Base-by-base conservation (phyloP, 169 alveolate genomes). In the Besnoitia besnoiti region DNA sequence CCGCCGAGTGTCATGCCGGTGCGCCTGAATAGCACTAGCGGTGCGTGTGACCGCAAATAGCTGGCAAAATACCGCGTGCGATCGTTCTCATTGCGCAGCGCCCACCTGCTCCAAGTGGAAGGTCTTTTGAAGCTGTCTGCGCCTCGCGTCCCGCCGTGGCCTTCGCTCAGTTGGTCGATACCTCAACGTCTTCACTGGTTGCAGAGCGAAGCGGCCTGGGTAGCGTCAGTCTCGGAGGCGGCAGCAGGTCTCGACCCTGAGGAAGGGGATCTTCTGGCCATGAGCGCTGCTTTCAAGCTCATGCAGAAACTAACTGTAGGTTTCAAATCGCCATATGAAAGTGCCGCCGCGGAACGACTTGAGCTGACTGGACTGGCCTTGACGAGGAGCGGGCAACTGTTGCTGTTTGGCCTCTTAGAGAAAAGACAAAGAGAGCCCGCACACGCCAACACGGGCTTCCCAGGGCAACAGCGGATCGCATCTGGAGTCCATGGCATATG, bases 251-350 rank as follows among this genome's bases (percentile, higher is more conserved):
- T 77, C 21, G 87, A 77, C 55, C 35, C 59, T 35, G 87, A 37
- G 8, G 87, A 77, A 19, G 87, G 87, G 0, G 87, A 77, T 14
- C 59, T 77, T 19, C 61, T 42, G 30, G 87, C 87, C 21, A 77
- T 77, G 87, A 24, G 40, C 35, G 87, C 87, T 21, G 59, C 87
- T 14, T 77, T 77, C 40, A 35, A 24, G 0, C 87, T 77, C 87
- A 77, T 77, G 87, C 50, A 77, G 87, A 37, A 42, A 4, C 47
- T 77, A 14, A 10, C 50, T 2, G 87, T 77, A 77, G 40, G 87
- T 10, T 55, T n/a, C n/a, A 30, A 14, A 12, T 14, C 37, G 67
- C 14, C 67, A 51, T 16, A 51, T 51, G 24, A 51, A 51, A 51
- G 67, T 51, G 24, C 24, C 24, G 24, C 67, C n/a, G n/a, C n/a